These are phyloP conservation scores for Lasiosphaeria miniovina DNA, from an alignment of 495 filamentous ascomycete species.

Conservation along the genomic window DNA sequence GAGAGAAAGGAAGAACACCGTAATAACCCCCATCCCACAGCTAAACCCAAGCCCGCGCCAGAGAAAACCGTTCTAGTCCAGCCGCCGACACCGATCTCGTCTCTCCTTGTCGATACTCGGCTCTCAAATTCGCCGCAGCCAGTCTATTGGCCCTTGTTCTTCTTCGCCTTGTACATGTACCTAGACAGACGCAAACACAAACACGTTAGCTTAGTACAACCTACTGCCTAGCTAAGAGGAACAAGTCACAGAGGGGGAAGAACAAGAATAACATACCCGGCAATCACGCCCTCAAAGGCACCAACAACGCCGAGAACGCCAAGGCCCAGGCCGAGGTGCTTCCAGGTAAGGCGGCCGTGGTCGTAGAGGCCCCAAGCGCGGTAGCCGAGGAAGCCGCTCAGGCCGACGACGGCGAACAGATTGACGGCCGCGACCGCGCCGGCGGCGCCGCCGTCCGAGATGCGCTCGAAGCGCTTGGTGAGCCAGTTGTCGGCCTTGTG, in stretches of 20 bases:
- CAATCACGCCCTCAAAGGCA: slow-evolving; percentile 41
- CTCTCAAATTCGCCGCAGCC: not conserved
- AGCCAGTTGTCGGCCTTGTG: slow-evolving; percentile 41
- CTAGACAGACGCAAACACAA: slow-evolving; percentile 10
- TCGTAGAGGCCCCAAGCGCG: slow-evolving; percentile 52
- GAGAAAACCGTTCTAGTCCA: not conserved
- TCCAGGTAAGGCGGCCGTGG: slow-evolving; percentile 66
- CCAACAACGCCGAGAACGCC: slow-evolving; percentile 42
- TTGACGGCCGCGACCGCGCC: slow-evolving; percentile 40
- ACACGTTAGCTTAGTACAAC: not conserved
- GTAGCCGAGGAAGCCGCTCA: slow-evolving; percentile 46
- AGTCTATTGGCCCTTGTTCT: slow-evolving; percentile 30
- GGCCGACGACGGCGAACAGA: slow-evolving; percentile 40
- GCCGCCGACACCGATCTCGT: not conserved
- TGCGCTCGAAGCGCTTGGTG: slow-evolving; percentile 31
- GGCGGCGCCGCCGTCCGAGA: slow-evolving; percentile 24
- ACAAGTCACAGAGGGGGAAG: not conserved
- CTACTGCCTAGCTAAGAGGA: not conserved
- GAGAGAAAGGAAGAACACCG: too few species aligned
- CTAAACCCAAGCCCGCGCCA: too few species aligned
- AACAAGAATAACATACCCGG: slow-evolving; percentile 28
- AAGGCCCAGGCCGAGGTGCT: slow-evolving; percentile 64
- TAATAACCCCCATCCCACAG: too few species aligned
- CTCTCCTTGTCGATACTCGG: not conserved
- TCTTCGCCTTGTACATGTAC: slow-evolving; percentile 40